Conservation (phyloP, 805 yeast genomes). For the Myxozyma geophila region DNA sequence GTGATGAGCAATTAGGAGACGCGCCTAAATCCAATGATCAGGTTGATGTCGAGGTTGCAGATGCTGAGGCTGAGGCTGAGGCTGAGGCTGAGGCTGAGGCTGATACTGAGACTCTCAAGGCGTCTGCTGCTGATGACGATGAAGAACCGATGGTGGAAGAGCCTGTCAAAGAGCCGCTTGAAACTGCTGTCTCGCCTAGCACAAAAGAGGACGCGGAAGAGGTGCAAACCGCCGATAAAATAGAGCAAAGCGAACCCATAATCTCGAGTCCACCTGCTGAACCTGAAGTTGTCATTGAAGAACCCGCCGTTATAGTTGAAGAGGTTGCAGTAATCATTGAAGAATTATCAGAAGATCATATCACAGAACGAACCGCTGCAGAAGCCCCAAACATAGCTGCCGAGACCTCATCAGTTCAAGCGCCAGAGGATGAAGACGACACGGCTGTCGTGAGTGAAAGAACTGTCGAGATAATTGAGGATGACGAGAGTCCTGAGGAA, state of each 20-base stretch:
- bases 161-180: not conserved
- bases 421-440: not conserved
- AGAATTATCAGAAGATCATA: not conserved
- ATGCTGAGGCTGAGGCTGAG: conserved; percentile 20
- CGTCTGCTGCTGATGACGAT: conserved; percentile 5
- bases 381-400: not conserved
- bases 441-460: not conserved
- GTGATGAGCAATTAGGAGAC: conserved; percentile 1
- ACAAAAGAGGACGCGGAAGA: too few species aligned
- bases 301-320: not conserved
- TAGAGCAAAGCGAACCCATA: too few species aligned
- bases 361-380: too few species aligned
- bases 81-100: not conserved
- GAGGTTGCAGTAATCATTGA: not conserved
- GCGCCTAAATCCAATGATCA: not conserved
- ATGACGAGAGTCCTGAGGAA: not conserved
- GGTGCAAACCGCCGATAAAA: too few species aligned
- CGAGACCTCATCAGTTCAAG: not conserved
- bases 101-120: not conserved
- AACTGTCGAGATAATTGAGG: not conserved
- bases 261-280: too few species aligned
- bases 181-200: too few species aligned
- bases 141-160: not conserved
- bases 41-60: conserved; percentile 12
- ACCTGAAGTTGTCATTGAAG: not conserved